Evolutionary conservation across 192 early-diverging fungal genomes (phyloP), one percentile per base, ranked within the genome.

Genomic region (Cladochytrium replicatum): DNA sequence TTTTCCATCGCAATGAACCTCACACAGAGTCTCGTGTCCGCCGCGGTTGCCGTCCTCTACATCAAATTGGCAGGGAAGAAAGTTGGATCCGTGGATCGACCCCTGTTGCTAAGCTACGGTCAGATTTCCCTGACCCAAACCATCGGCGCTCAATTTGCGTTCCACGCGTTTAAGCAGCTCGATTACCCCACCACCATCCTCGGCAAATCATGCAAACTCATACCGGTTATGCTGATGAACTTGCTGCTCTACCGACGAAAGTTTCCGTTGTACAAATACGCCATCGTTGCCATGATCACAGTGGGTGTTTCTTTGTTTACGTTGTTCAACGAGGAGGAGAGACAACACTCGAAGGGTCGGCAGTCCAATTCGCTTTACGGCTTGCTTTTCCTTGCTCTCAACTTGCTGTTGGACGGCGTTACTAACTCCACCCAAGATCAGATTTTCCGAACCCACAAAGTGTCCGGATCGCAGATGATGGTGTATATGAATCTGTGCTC

Each of bases 161-260:
- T 95, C 72, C 86, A 84, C 25, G 75, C 91, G 29, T 67, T 99
- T 32, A 80, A 83, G 31, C 87, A 95, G 60, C 88, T 99, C 50
- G 91, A 99, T 67, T 99, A 95, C 63, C 93, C 91, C 24, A 96
- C 95, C 6, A 81, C 95, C 78, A 93, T 96, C 32, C 67, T 99
- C 23, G 91, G 91, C 29, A 94, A 95, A 59, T 91, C 91, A 23
- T 93, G 91, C 71, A 96, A 96, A 55, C 78, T 99, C 43, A 78
- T 99, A 15, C 95, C 95, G 3, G 91, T 98, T 11, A 76, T 98
- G 71, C 42, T 91, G 38, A 98, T 98, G 95, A 91, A 89, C 64
- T 82, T 88, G 46, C 37, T 98, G 23, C 70, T 98, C 30, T 95
- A 98, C 61, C 80, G 87, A 22, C 75, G 84, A 34, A 78, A 76